These are phyloP conservation scores for Cupressus sempervirens DNA, from an alignment of 75 land plant genomes.

Conservation along the genomic window DNA sequence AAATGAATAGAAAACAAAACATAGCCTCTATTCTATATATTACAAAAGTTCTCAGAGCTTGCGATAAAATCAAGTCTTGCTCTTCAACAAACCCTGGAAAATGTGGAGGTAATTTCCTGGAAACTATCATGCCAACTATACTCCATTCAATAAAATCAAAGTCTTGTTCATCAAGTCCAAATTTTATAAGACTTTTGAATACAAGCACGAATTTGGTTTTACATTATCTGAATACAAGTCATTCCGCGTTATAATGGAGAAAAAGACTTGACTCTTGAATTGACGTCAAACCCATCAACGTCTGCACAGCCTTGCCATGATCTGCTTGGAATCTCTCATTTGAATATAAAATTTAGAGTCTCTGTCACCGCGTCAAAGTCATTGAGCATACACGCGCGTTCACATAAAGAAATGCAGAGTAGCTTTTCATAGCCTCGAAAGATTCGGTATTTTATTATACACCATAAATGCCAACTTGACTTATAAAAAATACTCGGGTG, in stretches of 20 bases:
- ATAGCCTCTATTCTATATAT: not conserved
- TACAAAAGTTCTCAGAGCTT: not conserved
- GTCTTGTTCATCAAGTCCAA: not conserved
- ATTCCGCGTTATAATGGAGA: not conserved
- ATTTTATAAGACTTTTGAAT: not conserved
- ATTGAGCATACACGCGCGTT: not conserved
- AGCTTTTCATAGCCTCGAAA: too few species aligned
- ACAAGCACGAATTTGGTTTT: not conserved
- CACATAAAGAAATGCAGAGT: not conserved
- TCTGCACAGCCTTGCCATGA: too few species aligned
- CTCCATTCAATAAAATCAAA: not conserved
- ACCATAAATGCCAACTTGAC: too few species aligned
- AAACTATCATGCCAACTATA: not conserved
- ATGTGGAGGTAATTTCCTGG: not conserved
- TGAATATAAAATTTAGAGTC: too few species aligned
- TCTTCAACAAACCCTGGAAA: not conserved
- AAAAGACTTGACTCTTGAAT: not conserved
- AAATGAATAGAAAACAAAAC: not conserved
- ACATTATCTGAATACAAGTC: not conserved
- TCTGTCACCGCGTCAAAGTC: not conserved
- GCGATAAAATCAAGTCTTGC: not conserved
- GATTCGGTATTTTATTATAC: too few species aligned
- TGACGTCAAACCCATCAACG: not conserved
- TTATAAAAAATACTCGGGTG: too few species aligned
- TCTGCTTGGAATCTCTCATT: not conserved